A percentile compares a stretch with the other conserved stretches of the same genome.
Conservation (phyloP, 225 moss, liverwort and hornwort species). For the Asterella californica region DNA sequence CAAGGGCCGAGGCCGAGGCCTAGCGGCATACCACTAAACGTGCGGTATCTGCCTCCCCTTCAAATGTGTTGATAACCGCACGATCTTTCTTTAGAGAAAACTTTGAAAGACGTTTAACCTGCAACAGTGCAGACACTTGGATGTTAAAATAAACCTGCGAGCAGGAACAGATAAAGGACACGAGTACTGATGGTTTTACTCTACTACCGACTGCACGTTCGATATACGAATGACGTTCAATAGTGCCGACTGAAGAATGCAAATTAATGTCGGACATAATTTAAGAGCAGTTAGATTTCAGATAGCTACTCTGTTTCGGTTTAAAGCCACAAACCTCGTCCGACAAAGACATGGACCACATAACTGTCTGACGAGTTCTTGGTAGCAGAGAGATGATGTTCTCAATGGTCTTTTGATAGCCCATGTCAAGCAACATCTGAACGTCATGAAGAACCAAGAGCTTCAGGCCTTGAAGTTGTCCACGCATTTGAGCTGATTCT, state of each 20-base stretch:
- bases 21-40: conserved; percentile 14
- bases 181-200: background rate
- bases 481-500: conserved; percentile 30
- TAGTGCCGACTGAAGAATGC: background rate
- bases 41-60: conserved; percentile 7
- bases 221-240: background rate
- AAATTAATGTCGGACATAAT: background rate
- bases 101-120: conserved; percentile 25
- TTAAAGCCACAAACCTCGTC: conserved; percentile 36
- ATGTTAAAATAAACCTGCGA: background rate
- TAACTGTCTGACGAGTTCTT: conserved; percentile 32
- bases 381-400: conserved; percentile 26
- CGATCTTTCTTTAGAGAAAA: conserved; percentile 21
- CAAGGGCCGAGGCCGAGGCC: background rate
- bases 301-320: background rate
- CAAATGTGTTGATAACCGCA: conserved; percentile 9
- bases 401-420: conserved; percentile 30
- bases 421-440: conserved; percentile 38
- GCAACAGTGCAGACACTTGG: background rate
- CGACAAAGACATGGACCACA: conserved; percentile 40
- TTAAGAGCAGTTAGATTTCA: background rate
- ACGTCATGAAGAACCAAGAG: conserved; percentile 35
- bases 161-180: background rate
- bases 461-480: conserved; percentile 30
- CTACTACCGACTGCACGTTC: background rate